A percentile compares a stretch with the other conserved stretches of the same genome.
Evolutionary conservation across 352 stramenopile genomes (phyloP).

Genomic region (Pythium chondricola): DNA sequence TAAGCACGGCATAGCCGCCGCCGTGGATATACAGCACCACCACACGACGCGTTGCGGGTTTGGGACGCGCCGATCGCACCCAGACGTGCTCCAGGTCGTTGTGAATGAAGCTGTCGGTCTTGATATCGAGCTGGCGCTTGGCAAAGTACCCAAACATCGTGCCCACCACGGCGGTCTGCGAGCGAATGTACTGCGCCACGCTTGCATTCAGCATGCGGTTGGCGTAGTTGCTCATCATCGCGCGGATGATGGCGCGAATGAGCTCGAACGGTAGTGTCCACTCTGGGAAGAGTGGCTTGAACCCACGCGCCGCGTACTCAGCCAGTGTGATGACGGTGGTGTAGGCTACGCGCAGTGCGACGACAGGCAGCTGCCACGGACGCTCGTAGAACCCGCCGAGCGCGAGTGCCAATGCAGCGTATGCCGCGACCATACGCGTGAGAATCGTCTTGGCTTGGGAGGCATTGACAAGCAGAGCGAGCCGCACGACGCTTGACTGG

Average conservation of each 20-base stretch:
- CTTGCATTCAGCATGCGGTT: not conserved
- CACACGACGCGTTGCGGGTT: conserved; percentile 7
- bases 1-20: conserved; percentile 37
- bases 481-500: not conserved
- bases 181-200: conserved; percentile 1
- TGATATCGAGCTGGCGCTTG: conserved; percentile 2
- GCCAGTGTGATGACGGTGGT: not conserved
- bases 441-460: not conserved
- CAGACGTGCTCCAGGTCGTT: conserved; percentile 51
- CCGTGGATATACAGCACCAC: conserved; percentile 55
- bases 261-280: conserved; percentile 42
- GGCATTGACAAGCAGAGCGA: not conserved
- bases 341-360: not conserved
- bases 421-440: not conserved
- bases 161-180: not conserved
- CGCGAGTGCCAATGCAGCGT: not conserved
- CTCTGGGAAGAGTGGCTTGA: conserved; percentile 27
- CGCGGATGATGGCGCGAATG: not conserved
- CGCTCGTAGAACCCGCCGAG: conserved; percentile 6
- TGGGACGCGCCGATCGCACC: conserved; percentile 14
- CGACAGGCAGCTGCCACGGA: conserved; percentile 1
- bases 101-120: conserved; percentile 23
- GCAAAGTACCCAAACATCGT: not conserved
- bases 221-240: conserved; percentile 17
- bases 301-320: conserved; percentile 21